Percentiles rank a stretch among this genome's conserved stretches.
Evolutionary conservation across 768 basidiomycete species (phyloP).

Genomic region (Scleroderma citrinum): DNA sequence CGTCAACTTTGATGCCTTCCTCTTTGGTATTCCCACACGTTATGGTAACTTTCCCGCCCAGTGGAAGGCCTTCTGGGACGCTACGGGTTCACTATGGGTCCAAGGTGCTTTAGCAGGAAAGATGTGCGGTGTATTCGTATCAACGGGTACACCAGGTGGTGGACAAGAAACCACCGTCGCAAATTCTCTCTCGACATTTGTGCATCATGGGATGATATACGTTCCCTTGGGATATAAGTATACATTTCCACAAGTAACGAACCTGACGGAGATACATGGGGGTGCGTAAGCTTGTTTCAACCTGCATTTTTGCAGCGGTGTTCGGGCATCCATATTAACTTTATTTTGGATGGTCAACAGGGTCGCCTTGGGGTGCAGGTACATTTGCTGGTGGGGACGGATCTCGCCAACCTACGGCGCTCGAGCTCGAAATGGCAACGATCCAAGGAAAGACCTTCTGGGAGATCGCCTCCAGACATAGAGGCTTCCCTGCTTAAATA

Average conservation of each 20-base stretch:
- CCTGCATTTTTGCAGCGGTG: not conserved
- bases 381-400: slow-evolving; percentile 53
- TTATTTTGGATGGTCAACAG: slow-evolving; percentile 26
- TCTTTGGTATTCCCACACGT: slow-evolving; percentile 40
- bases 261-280: slow-evolving; percentile 41
- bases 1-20: slow-evolving; percentile 30
- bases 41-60: slow-evolving; percentile 34
- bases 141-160: slow-evolving; percentile 42
- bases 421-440: slow-evolving; percentile 52
- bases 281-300: slow-evolving; percentile 29
- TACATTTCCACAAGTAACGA: slow-evolving; percentile 33
- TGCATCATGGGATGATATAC: slow-evolving; percentile 50
- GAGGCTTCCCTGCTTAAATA: slow-evolving; percentile 14
- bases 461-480: slow-evolving; percentile 37
- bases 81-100: slow-evolving; percentile 42
- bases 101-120: slow-evolving; percentile 40
- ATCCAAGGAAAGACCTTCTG: slow-evolving; percentile 56
- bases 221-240: slow-evolving; percentile 50
- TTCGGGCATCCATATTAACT: not conserved
- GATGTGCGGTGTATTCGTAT: slow-evolving; percentile 42
- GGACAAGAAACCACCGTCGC: slow-evolving; percentile 39
- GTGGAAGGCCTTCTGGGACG: slow-evolving; percentile 41
- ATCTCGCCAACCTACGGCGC: slow-evolving; percentile 50
- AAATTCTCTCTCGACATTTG: slow-evolving; percentile 39
- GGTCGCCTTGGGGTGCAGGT: slow-evolving; percentile 80